A percentile compares a stretch with the other conserved stretches of the same genome.
These are phyloP conservation scores for Eucalyptus sp. DNA, from an alignment of 345 rosid genomes.

Conservation along the genomic window DNA sequence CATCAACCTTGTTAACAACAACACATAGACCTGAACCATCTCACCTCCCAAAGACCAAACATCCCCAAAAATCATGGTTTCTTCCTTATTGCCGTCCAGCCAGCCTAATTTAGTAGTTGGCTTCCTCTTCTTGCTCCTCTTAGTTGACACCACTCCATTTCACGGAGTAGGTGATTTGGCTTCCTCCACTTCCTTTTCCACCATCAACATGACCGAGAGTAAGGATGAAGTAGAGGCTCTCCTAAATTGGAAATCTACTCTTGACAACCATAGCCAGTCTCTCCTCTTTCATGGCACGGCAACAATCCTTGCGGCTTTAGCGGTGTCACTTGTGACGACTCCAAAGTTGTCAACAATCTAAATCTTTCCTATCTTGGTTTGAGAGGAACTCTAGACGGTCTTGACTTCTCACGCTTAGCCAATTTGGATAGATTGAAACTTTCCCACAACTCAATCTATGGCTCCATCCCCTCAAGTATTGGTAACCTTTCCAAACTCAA, in stretches of 20 bases:
- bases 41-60: not conserved
- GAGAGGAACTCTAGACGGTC: not conserved
- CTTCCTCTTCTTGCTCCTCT: not conserved
- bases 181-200: not conserved
- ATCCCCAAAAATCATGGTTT: not conserved
- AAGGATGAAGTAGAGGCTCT: not conserved
- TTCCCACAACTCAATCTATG: not conserved
- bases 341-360: accelerated
- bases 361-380: accelerated
- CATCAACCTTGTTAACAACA: not conserved
- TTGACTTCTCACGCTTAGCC: not conserved
- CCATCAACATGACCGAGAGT: not conserved
- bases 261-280: not conserved
- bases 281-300: not conserved
- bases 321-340: not conserved
- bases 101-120: accelerated
- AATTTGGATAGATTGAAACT: not conserved
- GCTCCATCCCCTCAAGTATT: not conserved
- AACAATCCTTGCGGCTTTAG: not conserved
- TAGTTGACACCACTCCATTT: not conserved
- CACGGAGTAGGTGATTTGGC: accelerated
- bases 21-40: no score
- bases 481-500: not conserved
- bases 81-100: not conserved
- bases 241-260: not conserved